A percentile compares a stretch with the other conserved stretches of the same genome.
Conservation (phyloP, 148 eudicot genomes). For the Vaccinium macrocarpon region DNA sequence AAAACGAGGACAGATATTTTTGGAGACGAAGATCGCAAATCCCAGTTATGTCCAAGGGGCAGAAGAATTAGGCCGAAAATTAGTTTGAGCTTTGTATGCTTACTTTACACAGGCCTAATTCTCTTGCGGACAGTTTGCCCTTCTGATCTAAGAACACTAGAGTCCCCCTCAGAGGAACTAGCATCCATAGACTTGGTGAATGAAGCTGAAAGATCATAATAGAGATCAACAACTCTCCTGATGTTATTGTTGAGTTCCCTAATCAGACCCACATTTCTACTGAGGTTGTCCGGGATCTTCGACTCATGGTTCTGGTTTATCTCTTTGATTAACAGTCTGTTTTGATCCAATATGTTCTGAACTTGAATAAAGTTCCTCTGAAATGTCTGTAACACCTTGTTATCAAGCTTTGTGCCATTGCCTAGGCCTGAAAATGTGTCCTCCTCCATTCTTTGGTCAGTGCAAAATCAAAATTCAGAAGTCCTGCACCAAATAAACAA, state of each 20-base stretch:
- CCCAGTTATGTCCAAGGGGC: background rate
- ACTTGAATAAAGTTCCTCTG: constrained; percentile 74
- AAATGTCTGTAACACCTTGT: constrained; percentile 59
- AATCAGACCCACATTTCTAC: constrained; percentile 71
- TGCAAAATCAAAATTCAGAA: background rate
- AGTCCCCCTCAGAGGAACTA: constrained; percentile 74
- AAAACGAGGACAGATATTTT: background rate
- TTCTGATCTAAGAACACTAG: constrained; percentile 49
- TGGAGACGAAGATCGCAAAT: background rate
- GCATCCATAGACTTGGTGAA: constrained; percentile 56
- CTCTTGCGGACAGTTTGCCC: constrained; percentile 58
- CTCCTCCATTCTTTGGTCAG: constrained; percentile 44
- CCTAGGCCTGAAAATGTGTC: constrained; percentile 64
- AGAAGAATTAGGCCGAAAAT: background rate
- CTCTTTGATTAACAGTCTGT: constrained; percentile 73
- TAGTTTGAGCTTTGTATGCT: constrained; percentile 44
- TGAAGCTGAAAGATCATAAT: constrained; percentile 67
- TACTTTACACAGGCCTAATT: constrained; percentile 48
- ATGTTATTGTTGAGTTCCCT: constrained; percentile 89
- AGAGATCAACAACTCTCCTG: constrained; percentile 77
- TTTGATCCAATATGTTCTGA: constrained; percentile 70
- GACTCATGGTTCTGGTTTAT: constrained; percentile 93
- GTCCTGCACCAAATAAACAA: background rate
- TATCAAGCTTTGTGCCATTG: constrained; percentile 52
- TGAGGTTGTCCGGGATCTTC: constrained; percentile 62